Percentiles rank a stretch among this genome's conserved stretches.
phyloP scores from a whole-genome alignment of 768 basidiomycete species.

The Jaapia argillacea region DNA sequence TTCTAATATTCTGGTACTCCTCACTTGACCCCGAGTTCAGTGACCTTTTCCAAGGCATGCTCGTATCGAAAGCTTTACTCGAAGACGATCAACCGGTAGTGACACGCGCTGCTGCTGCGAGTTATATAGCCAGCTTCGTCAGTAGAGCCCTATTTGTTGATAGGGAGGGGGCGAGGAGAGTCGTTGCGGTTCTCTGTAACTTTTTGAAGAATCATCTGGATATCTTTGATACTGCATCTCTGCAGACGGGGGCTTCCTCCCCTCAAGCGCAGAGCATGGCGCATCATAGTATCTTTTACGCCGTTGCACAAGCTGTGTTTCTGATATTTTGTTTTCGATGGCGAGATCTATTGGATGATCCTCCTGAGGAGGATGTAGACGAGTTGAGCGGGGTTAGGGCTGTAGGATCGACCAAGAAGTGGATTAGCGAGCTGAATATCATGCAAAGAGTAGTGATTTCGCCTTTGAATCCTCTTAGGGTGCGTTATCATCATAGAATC shows the following conservation, averaged over 20 bases:
- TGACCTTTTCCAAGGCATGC: conserved; percentile 89
- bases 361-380: conserved; percentile 46
- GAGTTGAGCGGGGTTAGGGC: conserved; percentile 18
- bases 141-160: conserved; percentile 84
- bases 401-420: conserved; percentile 39
- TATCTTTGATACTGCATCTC: conserved; percentile 39
- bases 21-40: conserved; percentile 84
- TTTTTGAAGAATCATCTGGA: conserved; percentile 76
- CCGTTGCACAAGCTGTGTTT: conserved; percentile 85
- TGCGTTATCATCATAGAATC: conserved; percentile 20
- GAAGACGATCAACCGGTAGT: conserved; percentile 45
- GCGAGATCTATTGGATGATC: conserved; percentile 68
- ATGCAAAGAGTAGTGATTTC: conserved; percentile 75
- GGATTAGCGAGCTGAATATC: conserved; percentile 76
- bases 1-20: conserved; percentile 91
- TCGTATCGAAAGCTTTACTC: conserved; percentile 86
- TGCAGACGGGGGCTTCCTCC: conserved; percentile 24
- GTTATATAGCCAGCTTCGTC: conserved; percentile 89
- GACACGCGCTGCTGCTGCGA: conserved; percentile 85
- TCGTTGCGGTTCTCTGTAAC: conserved; percentile 77
- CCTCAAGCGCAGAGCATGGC: conserved; percentile 18
- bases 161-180: conserved; percentile 57
- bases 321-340: conserved; percentile 98
- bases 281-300: conserved; percentile 78
- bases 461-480: conserved; percentile 85